A percentile compares a stretch with the other conserved stretches of the same genome.
These are phyloP conservation scores for Sporothrix brasiliensis DNA, from an alignment of 2,329 filamentous ascomycete genomes.

Conservation along the genomic window DNA sequence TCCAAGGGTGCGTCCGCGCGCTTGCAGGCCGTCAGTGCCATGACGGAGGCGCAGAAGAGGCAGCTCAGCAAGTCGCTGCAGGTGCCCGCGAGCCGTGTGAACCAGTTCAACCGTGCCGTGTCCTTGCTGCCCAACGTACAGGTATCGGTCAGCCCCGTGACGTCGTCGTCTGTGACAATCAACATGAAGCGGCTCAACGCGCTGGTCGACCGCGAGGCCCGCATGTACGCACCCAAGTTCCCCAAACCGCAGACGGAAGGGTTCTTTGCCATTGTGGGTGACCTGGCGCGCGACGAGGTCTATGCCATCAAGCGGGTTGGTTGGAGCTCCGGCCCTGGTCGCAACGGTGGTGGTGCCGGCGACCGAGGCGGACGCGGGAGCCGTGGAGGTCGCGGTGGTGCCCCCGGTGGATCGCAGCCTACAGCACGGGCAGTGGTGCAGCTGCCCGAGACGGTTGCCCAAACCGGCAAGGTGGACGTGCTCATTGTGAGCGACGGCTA, in stretches of 20 bases:
- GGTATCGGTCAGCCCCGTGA: constrained; percentile 63
- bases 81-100: constrained; percentile 50
- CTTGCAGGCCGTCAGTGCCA: constrained; percentile 50
- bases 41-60: constrained; percentile 44
- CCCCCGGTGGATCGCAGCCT: constrained; percentile 45
- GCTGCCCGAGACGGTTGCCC: constrained; percentile 55
- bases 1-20: background rate
- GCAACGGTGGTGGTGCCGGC: background rate
- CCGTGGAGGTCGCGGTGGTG: background rate
- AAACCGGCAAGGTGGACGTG: constrained; percentile 69
- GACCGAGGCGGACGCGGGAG: background rate
- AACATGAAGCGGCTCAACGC: constrained; percentile 68
- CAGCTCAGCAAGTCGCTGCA: constrained; percentile 56
- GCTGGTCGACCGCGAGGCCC: constrained; percentile 64
- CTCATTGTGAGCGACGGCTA: constrained; percentile 85
- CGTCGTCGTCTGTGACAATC: constrained; percentile 63
- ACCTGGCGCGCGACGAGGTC: constrained; percentile 70
- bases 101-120: constrained; percentile 61
- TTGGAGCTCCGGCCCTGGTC: constrained; percentile 57
- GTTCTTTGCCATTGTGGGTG: constrained; percentile 81
- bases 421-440: constrained; percentile 62
- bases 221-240: constrained; percentile 85
- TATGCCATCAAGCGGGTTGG: constrained; percentile 83
- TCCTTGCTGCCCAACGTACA: constrained; percentile 69
- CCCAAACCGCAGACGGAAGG: constrained; percentile 94